Base-by-base conservation (phyloP, 305 asterid genomes). In the Lippia alba region DNA sequence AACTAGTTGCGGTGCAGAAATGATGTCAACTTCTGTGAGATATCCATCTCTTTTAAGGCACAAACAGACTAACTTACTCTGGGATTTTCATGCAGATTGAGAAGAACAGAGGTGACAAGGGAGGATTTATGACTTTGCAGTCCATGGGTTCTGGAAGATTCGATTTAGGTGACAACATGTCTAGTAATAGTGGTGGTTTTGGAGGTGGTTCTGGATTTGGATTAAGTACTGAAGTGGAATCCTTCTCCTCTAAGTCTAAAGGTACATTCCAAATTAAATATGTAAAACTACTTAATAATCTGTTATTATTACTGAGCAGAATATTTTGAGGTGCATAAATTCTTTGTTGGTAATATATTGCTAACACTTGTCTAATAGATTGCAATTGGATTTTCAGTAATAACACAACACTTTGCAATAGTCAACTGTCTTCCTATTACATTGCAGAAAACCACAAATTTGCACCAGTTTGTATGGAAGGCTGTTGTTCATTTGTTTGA, bases 191-290 rank as follows among this genome's bases (percentile, higher is more conserved):
- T 73, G 81, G 83, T 78, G 91, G 90, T 67, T 84, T 79, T 62
- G 95, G 90, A 70, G 72, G 81, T 75, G 89, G 86, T 64, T 76
- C 94, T 50, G 87, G 84, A 71, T 85, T 85, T 73, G 95, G 86
- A 65, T 70, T 86, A 49, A 80, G 14, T 83, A 56, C 91, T 78
- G 96, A 91, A 61, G 69, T 81, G 59, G 97, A 91, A 15, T 75
- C 94, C 34, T 84, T 81, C 72, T 76, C 86, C 34, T 64, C 84
- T 71, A 91, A 89, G 75, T 46, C 93, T 58, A 91, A 87, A 78
- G 96, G 96, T 91, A 69, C 46, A 67, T 78, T 24, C 67, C 39
- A 3, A 61, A 36, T 15, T 15, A 9, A 32, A 33, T 20, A 17
- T 66, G 36, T 57, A 33, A 19, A 58, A 49, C 62, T 64, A 34